Evolutionary conservation across 768 basidiomycete genomes (phyloP), one percentile per base, ranked within the genome.

Genomic region (Pleurotus tuoliensis): DNA sequence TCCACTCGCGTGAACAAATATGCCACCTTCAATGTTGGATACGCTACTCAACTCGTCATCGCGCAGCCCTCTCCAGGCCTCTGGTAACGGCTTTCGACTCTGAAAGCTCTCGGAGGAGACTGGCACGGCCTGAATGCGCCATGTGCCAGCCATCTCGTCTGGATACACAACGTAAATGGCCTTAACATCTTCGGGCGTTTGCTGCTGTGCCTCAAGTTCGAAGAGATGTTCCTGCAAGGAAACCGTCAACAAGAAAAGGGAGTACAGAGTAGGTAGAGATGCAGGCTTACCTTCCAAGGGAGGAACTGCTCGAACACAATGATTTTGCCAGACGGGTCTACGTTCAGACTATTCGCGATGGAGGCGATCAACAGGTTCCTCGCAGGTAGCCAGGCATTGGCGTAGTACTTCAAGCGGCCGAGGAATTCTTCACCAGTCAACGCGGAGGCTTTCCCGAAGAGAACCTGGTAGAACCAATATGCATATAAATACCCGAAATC

Each of bases 1-100:
- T 6, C 97, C 97, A 57, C 88, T 90, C 1, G 95, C 93, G 72
- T 99, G 97, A 22, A 95, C 86, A 66, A 99, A 99, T 54, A 97
- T 83, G 51, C 95, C 81, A 1, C 87, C 93, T 0, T 83, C 81
- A 58, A 98, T 84, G 2, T 92, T 92, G 13, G 83, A 83, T 5
- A 82, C 71, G 61, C 81, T 73, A 47, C 87, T 89, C 40, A 99
- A 75, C 45, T 81, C 80, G 8, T 91, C 89, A 69, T 98, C 96
- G 47, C 97, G 79, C 39, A 94, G 71, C 5, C 97, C 97, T 59
- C 95, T 81, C 97, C 97, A 99, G 60, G 79, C 76, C 66, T 97
- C 94, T 1, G 97, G 97, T 40, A 99, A 76, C 1, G 94, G 86
- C 71, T 96, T 97, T 27, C 96, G 82, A 69, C 88, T 94, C 66